Evolutionary conservation across 2,329 filamentous ascomycete species (phyloP), one percentile per base, ranked within the genome.

Genomic region (Fusarium proliferatum): DNA sequence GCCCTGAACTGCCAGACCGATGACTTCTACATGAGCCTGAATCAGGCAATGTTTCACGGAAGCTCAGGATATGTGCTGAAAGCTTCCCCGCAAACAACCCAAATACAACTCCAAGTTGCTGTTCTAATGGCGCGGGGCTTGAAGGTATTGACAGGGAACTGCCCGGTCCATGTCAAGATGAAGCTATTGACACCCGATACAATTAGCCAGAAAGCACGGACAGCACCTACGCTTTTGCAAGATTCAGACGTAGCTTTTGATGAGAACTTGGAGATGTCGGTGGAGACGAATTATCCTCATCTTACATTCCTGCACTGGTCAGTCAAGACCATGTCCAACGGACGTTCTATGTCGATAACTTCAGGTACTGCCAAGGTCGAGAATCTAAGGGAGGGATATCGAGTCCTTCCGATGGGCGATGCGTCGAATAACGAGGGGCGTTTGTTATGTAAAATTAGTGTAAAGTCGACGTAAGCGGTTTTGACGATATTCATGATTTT

Each of bases 1-100:
- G 70, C 70, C 4, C n/a, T 73, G 19, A 73, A 73, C 7, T 73
- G 66, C 2, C 70, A 73, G 21, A 73, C 70, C 2, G 28, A 36
- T 3, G 70, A 67, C 10, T 30, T 45, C 3, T 56, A 61, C 5
- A 71, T 57, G 57, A 49, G 23, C 4, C 9, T 73, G 9, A 73
- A 73, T 1, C 11, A 41, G 3, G 71, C 70, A 4, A 51, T 73
- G 57, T 73, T 73, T 11, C 7, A 58, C 3, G 61, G 61, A 10
- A 70, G 61, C 1, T 45, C 11, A 2, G 70, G 70, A 2, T 73
- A 73, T 30, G 43, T 71, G 4, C 11, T 60, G 4, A 73, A 62
- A 8, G 26, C 19, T 1, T n/a, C 34, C 2, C 26, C 65, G 11
- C 36, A 34, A 3, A 19, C 26, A 3, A 23, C 16, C 4, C n/a